Evolutionary conservation across 805 yeast species (phyloP), one percentile per base, ranked within the genome.

Genomic region (Kodamaea leandrae): DNA sequence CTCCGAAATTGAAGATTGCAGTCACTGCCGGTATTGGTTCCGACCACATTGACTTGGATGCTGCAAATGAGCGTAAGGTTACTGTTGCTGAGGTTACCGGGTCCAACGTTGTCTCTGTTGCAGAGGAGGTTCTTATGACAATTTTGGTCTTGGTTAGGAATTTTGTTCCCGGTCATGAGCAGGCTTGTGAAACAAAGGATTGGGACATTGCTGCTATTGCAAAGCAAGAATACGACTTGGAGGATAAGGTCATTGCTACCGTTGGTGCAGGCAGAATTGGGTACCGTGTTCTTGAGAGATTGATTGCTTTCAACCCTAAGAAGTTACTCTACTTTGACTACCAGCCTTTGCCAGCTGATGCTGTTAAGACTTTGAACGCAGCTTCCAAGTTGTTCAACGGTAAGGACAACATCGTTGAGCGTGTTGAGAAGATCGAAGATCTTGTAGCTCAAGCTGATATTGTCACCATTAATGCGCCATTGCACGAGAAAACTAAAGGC

Each of bases 11-110:
- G 63, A 83, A 83, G 68, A 57, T 82, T 38, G 68, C 81, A 45
- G 72, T 83, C 51, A 85, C 90, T 36, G 95, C 95, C 7, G 95
- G 93, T 52, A 89, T 85, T 45, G 95, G 95, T 9, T 81, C 88
- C 15, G 93, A 85, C 59, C 93, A 85, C 63, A 72, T 84, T 47
- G 91, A 84, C 56, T 71, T 85, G 53, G 74, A 74, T 50, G 84
- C 84, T 52, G 80, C 86, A 49, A 77, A 80, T 50, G 80, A 76
- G 49, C 67, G 68, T 45, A 74, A 77, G 47, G 77, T 85, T 54
- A 72, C 83, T 13, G 93, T 85, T 14, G 68, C 80, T 37, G 93
- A 85, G 64, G 93, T 85, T 40, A 85, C 95, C 19, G 91, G 93
- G 5, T 82, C 89, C 39, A 85, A 85, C 58, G 89, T 84, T 37